A percentile compares a stretch with the other conserved stretches of the same genome.
phyloP scores from a whole-genome alignment of 768 basidiomycete genomes.

The Strobilomyces dryophilus region DNA sequence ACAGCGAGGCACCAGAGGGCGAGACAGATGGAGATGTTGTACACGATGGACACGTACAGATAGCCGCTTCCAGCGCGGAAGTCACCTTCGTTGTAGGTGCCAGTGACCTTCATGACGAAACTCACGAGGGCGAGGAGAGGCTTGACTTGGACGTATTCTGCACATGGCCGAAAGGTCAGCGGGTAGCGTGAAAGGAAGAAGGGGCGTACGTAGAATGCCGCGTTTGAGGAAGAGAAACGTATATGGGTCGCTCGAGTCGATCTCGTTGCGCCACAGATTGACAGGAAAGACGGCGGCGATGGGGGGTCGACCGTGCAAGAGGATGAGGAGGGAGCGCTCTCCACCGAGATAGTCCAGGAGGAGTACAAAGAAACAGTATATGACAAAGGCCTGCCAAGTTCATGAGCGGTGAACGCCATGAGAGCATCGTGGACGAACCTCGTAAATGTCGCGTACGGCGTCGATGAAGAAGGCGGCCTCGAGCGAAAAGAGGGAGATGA shows the following conservation, averaged over 20 bases:
- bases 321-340: slow-evolving; percentile 87
- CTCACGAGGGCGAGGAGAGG: slow-evolving; percentile 84
- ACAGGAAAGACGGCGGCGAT: slow-evolving; percentile 85
- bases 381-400: slow-evolving; percentile 73
- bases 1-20: slow-evolving; percentile 89
- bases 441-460: slow-evolving; percentile 91
- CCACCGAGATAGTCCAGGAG: slow-evolving; percentile 86
- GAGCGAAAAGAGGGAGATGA: slow-evolving; percentile 90
- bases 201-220: slow-evolving; percentile 78
- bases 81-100: slow-evolving; percentile 87
- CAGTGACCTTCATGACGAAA: slow-evolving; percentile 78
- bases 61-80: slow-evolving; percentile 85
- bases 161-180: slow-evolving; percentile 1
- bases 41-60: slow-evolving; percentile 84
- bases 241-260: slow-evolving; percentile 94
- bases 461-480: slow-evolving; percentile 97
- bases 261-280: slow-evolving; percentile 74
- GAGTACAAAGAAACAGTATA: slow-evolving; percentile 88
- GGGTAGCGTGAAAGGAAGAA: not conserved
- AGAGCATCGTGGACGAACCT: slow-evolving; percentile 48
- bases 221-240: slow-evolving; percentile 92
- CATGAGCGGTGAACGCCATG: not conserved
- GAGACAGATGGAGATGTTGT: slow-evolving; percentile 77
- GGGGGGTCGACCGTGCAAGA: slow-evolving; percentile 87
- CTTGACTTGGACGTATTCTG: slow-evolving; percentile 98